Evolutionary conservation across 345 rosid species (phyloP).

Genomic region (Populus simonii): DNA sequence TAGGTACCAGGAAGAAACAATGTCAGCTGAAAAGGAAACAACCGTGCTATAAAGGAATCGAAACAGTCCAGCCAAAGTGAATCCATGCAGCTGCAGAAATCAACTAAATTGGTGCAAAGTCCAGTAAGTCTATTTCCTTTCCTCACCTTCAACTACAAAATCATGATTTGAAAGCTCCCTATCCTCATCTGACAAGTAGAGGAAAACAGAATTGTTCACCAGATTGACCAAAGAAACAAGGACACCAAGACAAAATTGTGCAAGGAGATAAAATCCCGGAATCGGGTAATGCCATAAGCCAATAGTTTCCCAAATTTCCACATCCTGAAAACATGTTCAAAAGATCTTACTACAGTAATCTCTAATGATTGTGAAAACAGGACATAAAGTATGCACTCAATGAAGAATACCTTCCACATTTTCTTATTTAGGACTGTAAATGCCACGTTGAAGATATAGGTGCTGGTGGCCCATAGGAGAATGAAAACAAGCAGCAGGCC

Average conservation of each 20-base stretch:
- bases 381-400: neutral
- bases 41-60: too few species aligned
- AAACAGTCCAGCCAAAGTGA: too few species aligned
- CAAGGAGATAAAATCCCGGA: slow-evolving; percentile 45
- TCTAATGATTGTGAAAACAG: neutral
- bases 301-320: slow-evolving; percentile 46
- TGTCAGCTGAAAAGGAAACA: too few species aligned
- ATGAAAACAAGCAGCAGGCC: slow-evolving; percentile 49
- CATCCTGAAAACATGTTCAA: slow-evolving; percentile 33
- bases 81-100: too few species aligned
- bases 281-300: slow-evolving; percentile 49
- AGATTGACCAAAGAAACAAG: slow-evolving; percentile 46
- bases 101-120: neutral
- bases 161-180: slow-evolving; percentile 16
- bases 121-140: neutral
- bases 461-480: slow-evolving; percentile 47
- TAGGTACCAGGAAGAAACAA: too few species aligned
- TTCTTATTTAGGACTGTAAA: slow-evolving; percentile 29
- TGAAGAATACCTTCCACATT: slow-evolving; percentile 29
- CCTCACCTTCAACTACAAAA: slow-evolving; percentile 32
- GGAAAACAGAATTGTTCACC: slow-evolving; percentile 41
- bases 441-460: slow-evolving; percentile 49
- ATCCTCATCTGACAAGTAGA: slow-evolving; percentile 32
- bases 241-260: slow-evolving; percentile 47
- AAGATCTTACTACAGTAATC: neutral